Conservation (phyloP, 768 basidiomycete genomes). For the Cubamyces lactineus region DNA sequence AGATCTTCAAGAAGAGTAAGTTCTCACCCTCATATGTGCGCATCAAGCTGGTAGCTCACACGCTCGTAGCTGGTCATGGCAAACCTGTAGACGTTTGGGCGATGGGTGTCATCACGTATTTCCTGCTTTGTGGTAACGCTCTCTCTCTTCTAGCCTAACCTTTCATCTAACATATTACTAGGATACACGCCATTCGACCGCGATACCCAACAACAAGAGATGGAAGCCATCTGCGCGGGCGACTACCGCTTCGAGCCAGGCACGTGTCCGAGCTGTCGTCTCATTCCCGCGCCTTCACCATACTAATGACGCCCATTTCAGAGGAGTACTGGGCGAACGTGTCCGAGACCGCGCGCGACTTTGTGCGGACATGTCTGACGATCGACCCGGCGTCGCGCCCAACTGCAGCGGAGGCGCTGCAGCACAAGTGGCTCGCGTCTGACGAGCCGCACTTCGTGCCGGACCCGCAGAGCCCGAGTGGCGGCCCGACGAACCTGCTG, state of each 20-base stretch:
- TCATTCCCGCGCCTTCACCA: background rate
- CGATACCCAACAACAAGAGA: conserved; percentile 84
- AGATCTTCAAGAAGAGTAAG: conserved; percentile 91
- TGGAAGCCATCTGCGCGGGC: conserved; percentile 92
- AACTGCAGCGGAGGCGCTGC: conserved; percentile 71
- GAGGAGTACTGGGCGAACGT: conserved; percentile 88
- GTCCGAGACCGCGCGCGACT: conserved; percentile 80
- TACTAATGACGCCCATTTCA: conserved; percentile 27
- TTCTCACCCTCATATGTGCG: conserved; percentile 11
- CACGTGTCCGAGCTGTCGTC: conserved; percentile 24
- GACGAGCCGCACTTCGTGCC: conserved; percentile 71
- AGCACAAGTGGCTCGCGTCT: conserved; percentile 82
- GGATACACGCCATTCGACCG: conserved; percentile 98
- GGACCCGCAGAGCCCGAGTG: conserved; percentile 57
- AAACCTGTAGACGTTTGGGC: conserved; percentile 98
- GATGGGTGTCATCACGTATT: conserved; percentile 98
- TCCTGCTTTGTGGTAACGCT: conserved; percentile 71
- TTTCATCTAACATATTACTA: conserved; percentile 26
- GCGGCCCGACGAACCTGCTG: conserved; percentile 74
- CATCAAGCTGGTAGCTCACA: background rate
- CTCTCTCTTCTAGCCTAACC: background rate
- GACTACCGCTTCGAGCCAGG: conserved; percentile 91
- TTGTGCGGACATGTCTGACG: conserved; percentile 82
- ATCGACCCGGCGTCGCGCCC: conserved; percentile 81
- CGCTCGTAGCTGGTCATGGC: conserved; percentile 74